phyloP scores from a whole-genome alignment of 768 basidiomycete species.

The Rhizopogon salebrosus region DNA sequence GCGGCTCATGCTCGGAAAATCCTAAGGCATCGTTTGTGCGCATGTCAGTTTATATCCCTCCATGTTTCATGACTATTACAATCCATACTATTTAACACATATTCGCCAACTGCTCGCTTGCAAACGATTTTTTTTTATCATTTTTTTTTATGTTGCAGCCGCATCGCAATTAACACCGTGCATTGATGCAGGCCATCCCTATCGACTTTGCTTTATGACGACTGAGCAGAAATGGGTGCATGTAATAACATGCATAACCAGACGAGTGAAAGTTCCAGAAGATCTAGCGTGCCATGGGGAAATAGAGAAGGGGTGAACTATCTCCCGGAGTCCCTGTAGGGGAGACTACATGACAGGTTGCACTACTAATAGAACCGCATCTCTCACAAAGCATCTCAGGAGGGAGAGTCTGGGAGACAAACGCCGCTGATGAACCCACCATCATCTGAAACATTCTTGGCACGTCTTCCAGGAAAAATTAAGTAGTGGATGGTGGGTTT shows the following conservation, averaged over 20 bases:
- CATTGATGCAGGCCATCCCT: background rate
- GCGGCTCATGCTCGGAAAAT: slow-evolving; percentile 18
- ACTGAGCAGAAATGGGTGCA: slow-evolving; percentile 1
- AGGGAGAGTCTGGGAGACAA: too few relatives aligned
- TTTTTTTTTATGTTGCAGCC: background rate
- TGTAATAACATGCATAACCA: background rate
- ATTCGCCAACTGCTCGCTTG: background rate
- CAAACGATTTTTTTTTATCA: background rate
- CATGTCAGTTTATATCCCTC: background rate
- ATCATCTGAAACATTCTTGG: background rate
- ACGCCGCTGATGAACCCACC: background rate
- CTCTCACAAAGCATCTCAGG: background rate
- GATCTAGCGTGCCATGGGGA: background rate
- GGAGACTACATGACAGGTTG: too few relatives aligned
- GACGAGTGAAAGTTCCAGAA: background rate
- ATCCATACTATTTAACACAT: background rate
- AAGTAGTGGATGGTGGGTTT: background rate
- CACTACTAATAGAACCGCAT: too few relatives aligned
- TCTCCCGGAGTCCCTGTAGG: too few relatives aligned
- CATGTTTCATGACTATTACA: background rate
- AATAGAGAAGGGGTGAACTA: too few relatives aligned
- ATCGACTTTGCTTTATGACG: background rate
- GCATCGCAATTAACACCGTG: background rate
- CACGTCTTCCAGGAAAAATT: background rate
- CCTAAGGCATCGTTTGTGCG: slow-evolving; percentile 1